These are phyloP conservation scores for Bondarzewia mesenterica DNA, from an alignment of 1,284 basidiomycete genomes.

Conservation along the genomic window DNA sequence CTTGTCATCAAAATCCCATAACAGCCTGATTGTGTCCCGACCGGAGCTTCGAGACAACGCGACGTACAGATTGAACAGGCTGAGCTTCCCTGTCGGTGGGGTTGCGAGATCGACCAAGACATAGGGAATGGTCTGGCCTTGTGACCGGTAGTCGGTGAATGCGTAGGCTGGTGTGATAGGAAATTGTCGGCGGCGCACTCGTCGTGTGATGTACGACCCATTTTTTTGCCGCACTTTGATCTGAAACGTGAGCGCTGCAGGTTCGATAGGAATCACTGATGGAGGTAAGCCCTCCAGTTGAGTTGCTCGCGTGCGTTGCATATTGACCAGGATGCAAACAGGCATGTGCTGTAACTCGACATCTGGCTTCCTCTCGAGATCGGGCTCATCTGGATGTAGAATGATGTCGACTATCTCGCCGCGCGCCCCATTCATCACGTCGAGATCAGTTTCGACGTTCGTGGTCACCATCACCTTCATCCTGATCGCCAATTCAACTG, in stretches of 20 bases:
- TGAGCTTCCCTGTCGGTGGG: conserved; percentile 20
- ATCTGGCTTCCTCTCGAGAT: conserved; percentile 12
- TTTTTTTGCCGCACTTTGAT: conserved; percentile 3
- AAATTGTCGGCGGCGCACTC: conserved; percentile 14
- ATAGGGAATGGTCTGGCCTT: conserved; percentile 23
- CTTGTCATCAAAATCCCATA: conserved; percentile 8
- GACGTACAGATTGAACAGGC: conserved; percentile 25
- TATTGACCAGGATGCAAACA: conserved; percentile 25
- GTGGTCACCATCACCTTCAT: conserved; percentile 35
- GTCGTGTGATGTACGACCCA: not conserved
- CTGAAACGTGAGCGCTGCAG: conserved; percentile 11
- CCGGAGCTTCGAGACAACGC: conserved; percentile 24
- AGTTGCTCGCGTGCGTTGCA: conserved; percentile 18
- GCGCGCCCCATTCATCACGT: conserved; percentile 30
- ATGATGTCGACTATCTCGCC: conserved; percentile 28
- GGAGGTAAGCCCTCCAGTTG: conserved; percentile 18
- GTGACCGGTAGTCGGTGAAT: conserved; percentile 26
- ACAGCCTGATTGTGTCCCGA: conserved; percentile 19
- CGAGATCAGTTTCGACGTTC: conserved; percentile 32
- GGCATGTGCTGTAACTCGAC: conserved; percentile 22
- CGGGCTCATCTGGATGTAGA: conserved; percentile 18
- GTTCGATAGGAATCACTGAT: conserved; percentile 20
- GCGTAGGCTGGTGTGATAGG: conserved; percentile 24
- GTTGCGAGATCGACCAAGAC: conserved; percentile 24
- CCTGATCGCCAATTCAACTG: conserved; percentile 28